phyloP scores from a whole-genome alignment of 129 eudicot species.

The Helianthus tuberosus region DNA sequence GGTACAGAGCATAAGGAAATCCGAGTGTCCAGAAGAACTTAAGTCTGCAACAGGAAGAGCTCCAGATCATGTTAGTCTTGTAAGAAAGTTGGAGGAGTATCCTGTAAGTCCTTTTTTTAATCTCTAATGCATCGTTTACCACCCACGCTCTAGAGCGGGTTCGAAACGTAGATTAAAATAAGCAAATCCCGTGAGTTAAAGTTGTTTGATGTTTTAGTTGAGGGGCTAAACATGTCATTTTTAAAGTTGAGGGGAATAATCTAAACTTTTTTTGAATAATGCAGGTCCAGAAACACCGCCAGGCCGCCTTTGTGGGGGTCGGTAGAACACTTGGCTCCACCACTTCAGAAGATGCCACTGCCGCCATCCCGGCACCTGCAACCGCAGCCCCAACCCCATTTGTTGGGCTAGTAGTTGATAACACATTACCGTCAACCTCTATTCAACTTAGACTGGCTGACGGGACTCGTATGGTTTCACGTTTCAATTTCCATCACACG shows the following conservation, averaged over 20 bases:
- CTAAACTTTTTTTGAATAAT: neutral
- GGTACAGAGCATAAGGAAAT: constrained; percentile 72
- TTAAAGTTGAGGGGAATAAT: neutral
- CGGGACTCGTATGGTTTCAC: constrained; percentile 92
- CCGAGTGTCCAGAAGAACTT: constrained; percentile 85
- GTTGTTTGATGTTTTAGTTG: too few relatives aligned
- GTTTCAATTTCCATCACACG: constrained; percentile 76
- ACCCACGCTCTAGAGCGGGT: too few relatives aligned
- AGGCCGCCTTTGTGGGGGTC: constrained; percentile 58
- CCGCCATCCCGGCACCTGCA: constrained; percentile 26
- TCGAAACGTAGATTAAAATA: too few relatives aligned
- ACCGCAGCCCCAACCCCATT: constrained; percentile 62
- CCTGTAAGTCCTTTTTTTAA: constrained; percentile 48
- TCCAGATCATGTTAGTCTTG: constrained; percentile 57
- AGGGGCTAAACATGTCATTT: neutral
- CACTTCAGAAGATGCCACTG: constrained; percentile 38
- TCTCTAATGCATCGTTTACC: too few relatives aligned
- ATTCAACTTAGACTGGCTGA: constrained; percentile 85
- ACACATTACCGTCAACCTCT: constrained; percentile 71
- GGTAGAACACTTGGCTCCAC: constrained; percentile 71
- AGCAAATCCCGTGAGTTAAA: too few relatives aligned
- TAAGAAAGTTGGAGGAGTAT: constrained; percentile 65
- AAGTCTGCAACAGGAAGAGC: constrained; percentile 62
- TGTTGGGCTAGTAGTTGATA: constrained; percentile 63
- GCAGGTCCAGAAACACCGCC: constrained; percentile 53